Percentiles rank a stretch among this genome's conserved stretches.
phyloP scores from a whole-genome alignment of 2,329 filamentous ascomycete genomes.

The Penicillium janthinellum region DNA sequence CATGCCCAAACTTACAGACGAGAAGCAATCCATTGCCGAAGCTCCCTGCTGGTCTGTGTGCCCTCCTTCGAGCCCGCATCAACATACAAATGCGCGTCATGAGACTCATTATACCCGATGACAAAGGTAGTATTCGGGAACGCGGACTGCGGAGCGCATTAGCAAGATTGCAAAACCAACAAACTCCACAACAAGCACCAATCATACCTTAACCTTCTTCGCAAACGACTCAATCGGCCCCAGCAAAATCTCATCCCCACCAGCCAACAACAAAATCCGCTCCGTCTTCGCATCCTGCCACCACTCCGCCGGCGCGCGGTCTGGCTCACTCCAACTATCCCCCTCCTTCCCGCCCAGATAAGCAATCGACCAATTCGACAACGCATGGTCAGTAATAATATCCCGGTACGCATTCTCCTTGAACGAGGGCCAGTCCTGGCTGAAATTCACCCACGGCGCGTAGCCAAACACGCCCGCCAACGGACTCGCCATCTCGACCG shows the following conservation, averaged over 20 bases:
- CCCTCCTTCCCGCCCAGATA: conserved; percentile 46
- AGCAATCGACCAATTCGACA: conserved; percentile 47
- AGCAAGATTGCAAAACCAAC: neutral
- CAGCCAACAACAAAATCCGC: conserved; percentile 55
- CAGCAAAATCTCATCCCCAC: conserved; percentile 57
- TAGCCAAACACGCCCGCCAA: conserved; percentile 52
- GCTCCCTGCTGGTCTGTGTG: conserved; percentile 29
- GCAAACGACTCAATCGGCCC: conserved; percentile 35
- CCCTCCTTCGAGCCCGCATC: conserved; percentile 23
- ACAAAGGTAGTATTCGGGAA: conserved; percentile 32
- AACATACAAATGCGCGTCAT: conserved; percentile 33
- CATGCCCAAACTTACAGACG: conserved; percentile 20
- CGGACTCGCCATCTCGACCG: conserved; percentile 42
- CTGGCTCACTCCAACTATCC: conserved; percentile 57
- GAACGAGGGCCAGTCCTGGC: conserved; percentile 43
- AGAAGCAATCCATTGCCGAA: conserved; percentile 34
- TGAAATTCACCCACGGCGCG: conserved; percentile 59
- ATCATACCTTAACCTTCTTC: conserved; percentile 36
- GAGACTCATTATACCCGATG: conserved; percentile 33
- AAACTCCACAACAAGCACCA: neutral
- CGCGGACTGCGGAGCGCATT: conserved; percentile 26
- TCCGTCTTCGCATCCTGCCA: conserved; percentile 53
- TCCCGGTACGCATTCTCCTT: conserved; percentile 53
- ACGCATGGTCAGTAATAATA: conserved; percentile 42
- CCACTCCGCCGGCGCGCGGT: conserved; percentile 52